Base-by-base conservation (phyloP, 2,329 filamentous ascomycete species). In the Neocatenulostroma microsporum region DNA sequence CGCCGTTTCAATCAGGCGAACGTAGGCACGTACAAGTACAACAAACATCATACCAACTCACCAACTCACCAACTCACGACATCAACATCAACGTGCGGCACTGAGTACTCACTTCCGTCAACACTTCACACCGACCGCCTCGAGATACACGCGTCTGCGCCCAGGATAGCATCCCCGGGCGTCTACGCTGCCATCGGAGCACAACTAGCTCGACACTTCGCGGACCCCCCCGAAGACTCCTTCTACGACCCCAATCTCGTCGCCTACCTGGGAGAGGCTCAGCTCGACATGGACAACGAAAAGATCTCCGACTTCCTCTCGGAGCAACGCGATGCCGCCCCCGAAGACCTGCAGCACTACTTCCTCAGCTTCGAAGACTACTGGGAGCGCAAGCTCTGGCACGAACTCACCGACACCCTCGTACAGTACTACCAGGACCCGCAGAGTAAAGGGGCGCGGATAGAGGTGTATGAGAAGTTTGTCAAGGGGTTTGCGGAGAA, bases 361-460 rank as follows among this genome's bases (percentile, higher is more conserved):
- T 84, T 95, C 63, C 75, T 98, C 54, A 78, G 82, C 55, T 94
- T 98, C 50, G 91, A 98, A 70, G 87, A 94, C 61, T 84, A 80
- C 59, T 98, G 91, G 91, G 91, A 98, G 72, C 81, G 89, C 56
- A 95, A 95, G 69, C 76, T 98, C 67, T 98, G 91, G 91, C 91
- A 98, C 70, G 88, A 98, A 68, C 82, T 98, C 50, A 98, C 91
- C 23, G 83, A 94, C 58, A 73, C 81, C 36, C 76, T 98, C 39
- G 72, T 94, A 52, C 75, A 84, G 50, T 95, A 89, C 74, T 98
- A 95, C 70, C 80, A 80, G 56, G 69, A 84, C 53, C 74, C 83
- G 29, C 77, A 80, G 58, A 96, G 88, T 64, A 82, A 79, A 39
- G 72, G 78, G 40, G 86, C 94, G 68, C 82, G 89, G 57, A 76